phyloP scores from a whole-genome alignment of 768 basidiomycete genomes.

The Pleurotus platypus region DNA sequence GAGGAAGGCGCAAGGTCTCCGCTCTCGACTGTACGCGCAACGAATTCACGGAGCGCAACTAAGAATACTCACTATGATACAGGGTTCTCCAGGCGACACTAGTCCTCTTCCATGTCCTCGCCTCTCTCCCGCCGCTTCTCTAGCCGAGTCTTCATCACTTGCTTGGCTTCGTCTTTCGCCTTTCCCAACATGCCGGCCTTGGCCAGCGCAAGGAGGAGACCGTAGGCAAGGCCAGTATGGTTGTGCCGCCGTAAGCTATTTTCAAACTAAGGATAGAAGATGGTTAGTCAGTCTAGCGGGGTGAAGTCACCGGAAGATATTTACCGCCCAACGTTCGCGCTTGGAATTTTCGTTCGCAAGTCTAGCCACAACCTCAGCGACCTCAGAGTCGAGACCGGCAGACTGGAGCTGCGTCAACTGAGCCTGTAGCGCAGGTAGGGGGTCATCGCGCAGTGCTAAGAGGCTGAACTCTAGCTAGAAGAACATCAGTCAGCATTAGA shows the following conservation, averaged over 20 bases:
- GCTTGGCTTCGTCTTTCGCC: slow-evolving; percentile 44
- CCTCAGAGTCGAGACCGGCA: slow-evolving; percentile 35
- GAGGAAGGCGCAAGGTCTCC: too few relatives aligned
- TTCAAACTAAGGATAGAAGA: slow-evolving; percentile 57
- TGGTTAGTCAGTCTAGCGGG: neutral
- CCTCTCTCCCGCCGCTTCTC: slow-evolving; percentile 41
- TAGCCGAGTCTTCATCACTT: slow-evolving; percentile 41
- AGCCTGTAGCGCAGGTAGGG: slow-evolving; percentile 62
- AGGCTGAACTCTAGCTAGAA: slow-evolving; percentile 87
- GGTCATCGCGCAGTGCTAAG: slow-evolving; percentile 81
- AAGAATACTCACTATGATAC: neutral
- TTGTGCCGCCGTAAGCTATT: slow-evolving; percentile 86
- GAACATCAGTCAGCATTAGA: slow-evolving; percentile 7
- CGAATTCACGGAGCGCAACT: too few relatives aligned
- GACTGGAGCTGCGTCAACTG: slow-evolving; percentile 50
- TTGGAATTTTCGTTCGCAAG: slow-evolving; percentile 69
- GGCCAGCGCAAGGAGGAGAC: slow-evolving; percentile 68
- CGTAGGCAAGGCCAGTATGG: slow-evolving; percentile 78
- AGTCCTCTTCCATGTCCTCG: slow-evolving; percentile 47
- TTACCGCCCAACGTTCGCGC: slow-evolving; percentile 78
- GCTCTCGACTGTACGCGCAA: too few relatives aligned
- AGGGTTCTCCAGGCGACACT: slow-evolving; percentile 1
- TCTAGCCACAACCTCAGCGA: slow-evolving; percentile 50
- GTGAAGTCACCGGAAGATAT: slow-evolving; percentile 26
- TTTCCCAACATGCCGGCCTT: slow-evolving; percentile 60